Base-by-base conservation (phyloP, 73 alveolate genomes). In the Uronychia setigera region DNA sequence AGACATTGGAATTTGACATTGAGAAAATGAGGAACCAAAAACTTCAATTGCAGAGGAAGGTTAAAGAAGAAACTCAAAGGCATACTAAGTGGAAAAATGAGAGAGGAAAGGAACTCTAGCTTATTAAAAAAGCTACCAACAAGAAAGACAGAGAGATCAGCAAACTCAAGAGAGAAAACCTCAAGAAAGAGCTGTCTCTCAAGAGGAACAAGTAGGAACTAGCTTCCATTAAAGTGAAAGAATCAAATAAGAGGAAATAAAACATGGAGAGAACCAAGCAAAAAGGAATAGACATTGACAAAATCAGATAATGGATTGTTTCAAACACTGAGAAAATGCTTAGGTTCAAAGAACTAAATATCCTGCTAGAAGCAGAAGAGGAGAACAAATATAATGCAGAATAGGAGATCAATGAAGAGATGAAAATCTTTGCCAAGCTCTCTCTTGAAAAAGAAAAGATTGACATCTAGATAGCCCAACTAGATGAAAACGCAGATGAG, bases 401-500 rank as follows among this genome's bases (percentile, higher is more conserved):
- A 35, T 81, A 79, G 11, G 92, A 88, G 60, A 83, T 92, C 58
- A 67, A 88, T 27, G 94, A 87, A 32, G 87, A 81, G 59, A 78
- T 85, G 67, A 60, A 35, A 33, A 34, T 29, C 78, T 88, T 79
- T 79, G 83, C 92, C 0, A 30, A 91, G 33, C 35, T 86, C 26
- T 34, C 77, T 46, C 78, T 91, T 13, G 67, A 59, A 31, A 87
- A 57, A 34, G 96, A 91, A 58, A 79, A 83, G 67, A 80, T 77
- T 1, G 88, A 80, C 33, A 32, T 87, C 33, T 32, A 35, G 31
- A 80, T 58, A n/a, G 79, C 85, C 14, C 46, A 88, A 83, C 84
- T 82, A 1, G 91, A 91, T 30, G 33, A n/a, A 26, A 77, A 58
- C 19, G 87, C 59, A 0, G 84, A 59, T 29, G 88, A 88, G 27